A percentile compares a stretch with the other conserved stretches of the same genome.
phyloP scores from a whole-genome alignment of 306 rosid species.

The Fagus sylvatica region DNA sequence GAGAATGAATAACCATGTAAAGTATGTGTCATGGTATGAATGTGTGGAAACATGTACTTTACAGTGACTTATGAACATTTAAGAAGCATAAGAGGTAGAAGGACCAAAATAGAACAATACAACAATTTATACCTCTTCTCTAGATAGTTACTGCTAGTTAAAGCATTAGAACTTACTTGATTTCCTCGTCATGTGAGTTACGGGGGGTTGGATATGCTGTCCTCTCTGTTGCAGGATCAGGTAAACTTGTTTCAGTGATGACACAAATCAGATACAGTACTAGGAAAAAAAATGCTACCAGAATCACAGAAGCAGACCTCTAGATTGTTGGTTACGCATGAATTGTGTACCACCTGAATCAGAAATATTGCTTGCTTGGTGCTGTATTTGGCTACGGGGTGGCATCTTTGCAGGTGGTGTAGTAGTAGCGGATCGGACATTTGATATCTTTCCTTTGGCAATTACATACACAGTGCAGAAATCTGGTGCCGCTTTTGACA shows the following conservation, averaged over 20 bases:
- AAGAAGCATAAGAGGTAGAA: no score
- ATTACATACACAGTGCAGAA: slow-evolving; percentile 81
- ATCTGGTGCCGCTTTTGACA: slow-evolving; percentile 63
- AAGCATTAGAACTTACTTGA: slow-evolving; percentile 51
- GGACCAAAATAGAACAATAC: no score
- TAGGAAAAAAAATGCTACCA: background rate
- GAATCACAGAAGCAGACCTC: slow-evolving; percentile 29
- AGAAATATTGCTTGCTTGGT: slow-evolving; percentile 9
- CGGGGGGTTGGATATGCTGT: background rate
- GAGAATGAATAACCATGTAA: no score
- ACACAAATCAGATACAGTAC: background rate
- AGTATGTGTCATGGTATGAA: no score
- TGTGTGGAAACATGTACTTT: no score
- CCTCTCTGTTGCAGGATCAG: slow-evolving; percentile 39
- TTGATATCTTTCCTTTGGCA: slow-evolving; percentile 67
- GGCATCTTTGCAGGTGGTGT: slow-evolving; percentile 30
- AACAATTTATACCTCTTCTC: background rate
- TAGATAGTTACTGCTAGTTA: background rate
- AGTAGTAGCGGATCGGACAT: slow-evolving; percentile 46
- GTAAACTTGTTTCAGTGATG: slow-evolving; percentile 6
- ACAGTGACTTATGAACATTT: no score
- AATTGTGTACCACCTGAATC: slow-evolving; percentile 15
- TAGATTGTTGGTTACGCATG: slow-evolving; percentile 21
- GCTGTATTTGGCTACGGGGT: slow-evolving; percentile 13
- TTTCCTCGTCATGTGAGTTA: slow-evolving; percentile 30